Conservation (phyloP, 306 rosid species). For the Lithocarpus polystachyus region DNA sequence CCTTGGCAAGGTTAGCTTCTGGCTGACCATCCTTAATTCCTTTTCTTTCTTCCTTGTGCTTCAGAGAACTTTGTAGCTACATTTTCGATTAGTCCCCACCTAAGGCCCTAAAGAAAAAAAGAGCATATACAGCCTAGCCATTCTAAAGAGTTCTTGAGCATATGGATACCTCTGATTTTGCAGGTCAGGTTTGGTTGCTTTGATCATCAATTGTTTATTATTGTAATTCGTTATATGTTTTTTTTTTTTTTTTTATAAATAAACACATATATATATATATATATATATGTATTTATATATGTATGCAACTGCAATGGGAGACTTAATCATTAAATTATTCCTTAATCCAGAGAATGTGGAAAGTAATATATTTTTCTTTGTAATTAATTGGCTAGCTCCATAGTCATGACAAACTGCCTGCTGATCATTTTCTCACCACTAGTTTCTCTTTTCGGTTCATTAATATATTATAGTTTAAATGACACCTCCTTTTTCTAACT, state of each 20-base stretch:
- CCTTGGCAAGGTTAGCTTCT: slow-evolving; percentile 46
- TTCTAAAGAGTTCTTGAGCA: background rate
- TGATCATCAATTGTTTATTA: background rate
- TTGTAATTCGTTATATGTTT: background rate
- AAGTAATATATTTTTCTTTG: no score
- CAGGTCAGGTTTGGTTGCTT: background rate
- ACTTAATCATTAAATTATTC: no score
- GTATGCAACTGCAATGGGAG: background rate
- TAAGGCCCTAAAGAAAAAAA: background rate
- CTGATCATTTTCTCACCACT: no score
- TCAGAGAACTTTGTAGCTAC: no score
- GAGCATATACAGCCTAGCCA: background rate
- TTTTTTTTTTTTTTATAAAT: background rate
- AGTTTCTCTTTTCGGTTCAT: no score
- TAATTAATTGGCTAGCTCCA: no score
- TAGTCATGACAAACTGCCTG: no score
- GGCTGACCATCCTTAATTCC: background rate
- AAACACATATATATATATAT: background rate
- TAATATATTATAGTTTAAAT: no score
- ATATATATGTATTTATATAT: no score
- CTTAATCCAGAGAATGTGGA: no score
- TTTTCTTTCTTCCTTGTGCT: background rate
- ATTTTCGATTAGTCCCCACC: no score
- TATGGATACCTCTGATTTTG: background rate
- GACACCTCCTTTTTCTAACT: no score